Evolutionary conservation across 225 moss, liverwort and hornwort species (phyloP), one percentile per base, ranked within the genome.

Genomic region (Thuidium tamariscinum): DNA sequence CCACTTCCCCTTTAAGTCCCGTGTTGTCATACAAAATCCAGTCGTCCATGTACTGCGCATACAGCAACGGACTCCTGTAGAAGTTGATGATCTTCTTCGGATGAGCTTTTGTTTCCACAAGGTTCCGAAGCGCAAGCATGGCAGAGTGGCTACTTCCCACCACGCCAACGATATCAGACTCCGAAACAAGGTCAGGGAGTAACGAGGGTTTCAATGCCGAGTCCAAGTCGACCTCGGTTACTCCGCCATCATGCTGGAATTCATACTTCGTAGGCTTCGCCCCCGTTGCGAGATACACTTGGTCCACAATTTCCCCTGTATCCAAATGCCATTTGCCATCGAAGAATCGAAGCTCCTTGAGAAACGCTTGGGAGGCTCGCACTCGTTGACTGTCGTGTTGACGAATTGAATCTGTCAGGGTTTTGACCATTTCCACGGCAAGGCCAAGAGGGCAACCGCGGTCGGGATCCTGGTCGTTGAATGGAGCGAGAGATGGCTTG

Each of bases 1-100:
- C 93, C 39, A 89, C 94, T 74, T 90, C 93, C 20, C 94, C 94
- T 81, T 94, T 94, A 13, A 94, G 84, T 22, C 94, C 94, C 54
- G 94, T 93, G 85, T 91, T 94, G 86, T 94, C 94, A 37, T 93
- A 93, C 67, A 94, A 48, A 62, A 93, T 92, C 93, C 94, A 94
- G 11, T 78, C 55, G 77, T 94, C 93, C 87, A 91, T 94, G 68
- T 87, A 89, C 69, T 84, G 82, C 12, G 93, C 94, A 65, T 91
- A 94, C 81, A 92, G 30, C 86, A 94, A 77, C 49, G 93, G 93
- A 78, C 89, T 93, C 59, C 93, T 88, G 70, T 90, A 93, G 86
- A 94, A 92, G 77, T 94, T 94, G 81, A 94, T 74, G 83, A 94
- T 93, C 68, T 83, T 74, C 79, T 87, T 86, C 39, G 89, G 93